phyloP scores from a whole-genome alignment of 2,329 filamentous ascomycete genomes.

The Penicillium sp. region DNA sequence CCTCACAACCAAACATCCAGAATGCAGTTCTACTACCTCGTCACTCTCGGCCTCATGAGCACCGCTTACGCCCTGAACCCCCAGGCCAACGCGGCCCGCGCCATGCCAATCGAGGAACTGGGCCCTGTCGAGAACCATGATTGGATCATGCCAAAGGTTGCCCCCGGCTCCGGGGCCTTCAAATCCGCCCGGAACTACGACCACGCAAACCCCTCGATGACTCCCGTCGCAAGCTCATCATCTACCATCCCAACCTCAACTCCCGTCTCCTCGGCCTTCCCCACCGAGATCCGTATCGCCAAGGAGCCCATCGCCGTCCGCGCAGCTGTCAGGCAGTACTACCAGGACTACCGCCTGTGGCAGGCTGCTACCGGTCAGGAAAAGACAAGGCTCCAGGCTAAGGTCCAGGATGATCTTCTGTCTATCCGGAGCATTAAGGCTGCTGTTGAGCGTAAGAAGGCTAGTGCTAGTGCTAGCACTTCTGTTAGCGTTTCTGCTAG shows the following conservation, averaged over 20 bases:
- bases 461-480: background rate
- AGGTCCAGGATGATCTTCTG: background rate
- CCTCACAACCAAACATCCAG: background rate
- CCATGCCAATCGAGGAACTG: background rate
- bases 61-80: background rate
- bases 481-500: background rate
- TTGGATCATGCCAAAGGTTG: background rate
- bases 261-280: background rate
- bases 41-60: constrained; percentile 1
- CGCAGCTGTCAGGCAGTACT: background rate
- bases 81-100: background rate
- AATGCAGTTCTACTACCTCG: constrained; percentile 3
- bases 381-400: background rate
- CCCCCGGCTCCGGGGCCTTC: background rate
- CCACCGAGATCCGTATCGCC: background rate
- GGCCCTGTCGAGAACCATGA: background rate
- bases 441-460: background rate
- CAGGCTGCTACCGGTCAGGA: background rate
- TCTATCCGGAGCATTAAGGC: background rate
- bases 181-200: background rate
- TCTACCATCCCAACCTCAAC: background rate
- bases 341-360: background rate
- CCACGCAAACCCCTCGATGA: background rate
- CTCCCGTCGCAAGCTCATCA: background rate
- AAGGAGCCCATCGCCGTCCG: background rate